Percentiles rank a stretch among this genome's conserved stretches.
These are phyloP conservation scores for Beauveria scarabaeidicola DNA, from an alignment of 2,329 filamentous ascomycete species.

Conservation along the genomic window DNA sequence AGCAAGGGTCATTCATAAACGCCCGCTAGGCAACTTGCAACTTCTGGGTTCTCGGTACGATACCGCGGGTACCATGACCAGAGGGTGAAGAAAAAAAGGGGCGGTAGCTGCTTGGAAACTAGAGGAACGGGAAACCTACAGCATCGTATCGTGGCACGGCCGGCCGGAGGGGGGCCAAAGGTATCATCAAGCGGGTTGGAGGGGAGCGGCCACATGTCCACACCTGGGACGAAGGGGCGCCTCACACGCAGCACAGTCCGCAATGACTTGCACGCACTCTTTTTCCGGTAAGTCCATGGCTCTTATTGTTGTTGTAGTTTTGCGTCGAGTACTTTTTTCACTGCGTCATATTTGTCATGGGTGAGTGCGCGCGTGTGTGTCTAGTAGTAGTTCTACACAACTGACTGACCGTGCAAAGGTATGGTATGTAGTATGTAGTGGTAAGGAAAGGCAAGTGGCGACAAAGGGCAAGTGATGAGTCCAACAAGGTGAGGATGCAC, in stretches of 20 bases:
- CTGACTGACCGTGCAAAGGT: no score
- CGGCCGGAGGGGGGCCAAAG: background rate
- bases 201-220: conserved; percentile 7
- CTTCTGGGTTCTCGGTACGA: background rate
- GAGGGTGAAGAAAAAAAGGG: background rate
- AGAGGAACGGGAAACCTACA: conserved; percentile 4
- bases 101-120: background rate
- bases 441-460: background rate
- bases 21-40: background rate
- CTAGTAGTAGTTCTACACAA: no score
- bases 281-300: background rate
- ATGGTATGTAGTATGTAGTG: no score
- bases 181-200: background rate
- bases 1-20: background rate
- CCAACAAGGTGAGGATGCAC: background rate
- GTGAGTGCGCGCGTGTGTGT: background rate
- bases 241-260: background rate
- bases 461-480: background rate
- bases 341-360: background rate
- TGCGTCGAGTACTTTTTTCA: background rate
- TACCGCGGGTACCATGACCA: background rate
- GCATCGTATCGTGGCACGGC: conserved; percentile 10
- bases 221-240: background rate
- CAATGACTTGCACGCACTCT: background rate
- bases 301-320: background rate